Base-by-base conservation (phyloP, 108 stramenopile species). In the Phaeodactylum tricornutum region DNA sequence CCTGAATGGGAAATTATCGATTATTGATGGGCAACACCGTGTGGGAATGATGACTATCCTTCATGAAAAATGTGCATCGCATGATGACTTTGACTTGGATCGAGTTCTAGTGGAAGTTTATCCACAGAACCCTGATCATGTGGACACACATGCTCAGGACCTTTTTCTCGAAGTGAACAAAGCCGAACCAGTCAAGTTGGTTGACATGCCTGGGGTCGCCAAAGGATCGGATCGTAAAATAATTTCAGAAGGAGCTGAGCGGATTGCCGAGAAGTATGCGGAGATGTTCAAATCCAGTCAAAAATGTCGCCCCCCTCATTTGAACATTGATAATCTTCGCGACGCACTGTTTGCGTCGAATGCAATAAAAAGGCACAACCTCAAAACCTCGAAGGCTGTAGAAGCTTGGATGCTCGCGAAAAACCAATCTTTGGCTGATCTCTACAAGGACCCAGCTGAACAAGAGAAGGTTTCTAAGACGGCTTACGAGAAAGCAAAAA, bases 21-120 rank as follows among this genome's bases (percentile, higher is more conserved):
- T 93, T 49, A 43, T 93, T 34, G 92, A 93, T 59, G 92, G 92
- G 17, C 92, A 93, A 62, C 92, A 93, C 50, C 76, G 92, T 21
- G 71, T 88, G 3, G 92, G 87, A 15, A 86, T 85, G 79, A 66
- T 89, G 50, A 64, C 71, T 14, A n/a, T 81, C 12, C 43, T 93
- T 52, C 26, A 60, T 17, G 71, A 74, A 34, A 67, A 69, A 49
- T n/a, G n/a, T n/a, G 36, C 29, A 49, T 32, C 42, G 19, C 32
- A 56, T 29, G 38, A 56, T 3, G 61, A 50, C 29, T 62, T 86
- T 51, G 77, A 86, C 50, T 63, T 84, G 46, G 50, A 71, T 16
- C 58, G 64, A 21, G 67, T 92, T 38, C 61, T 93, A 19, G 85
- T 88, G 28, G 92, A 93, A 67, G 84, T 93, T 6, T 88, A 67